Base-by-base conservation (phyloP, 768 basidiomycete species). In the Phaeotremella skinneri region DNA sequence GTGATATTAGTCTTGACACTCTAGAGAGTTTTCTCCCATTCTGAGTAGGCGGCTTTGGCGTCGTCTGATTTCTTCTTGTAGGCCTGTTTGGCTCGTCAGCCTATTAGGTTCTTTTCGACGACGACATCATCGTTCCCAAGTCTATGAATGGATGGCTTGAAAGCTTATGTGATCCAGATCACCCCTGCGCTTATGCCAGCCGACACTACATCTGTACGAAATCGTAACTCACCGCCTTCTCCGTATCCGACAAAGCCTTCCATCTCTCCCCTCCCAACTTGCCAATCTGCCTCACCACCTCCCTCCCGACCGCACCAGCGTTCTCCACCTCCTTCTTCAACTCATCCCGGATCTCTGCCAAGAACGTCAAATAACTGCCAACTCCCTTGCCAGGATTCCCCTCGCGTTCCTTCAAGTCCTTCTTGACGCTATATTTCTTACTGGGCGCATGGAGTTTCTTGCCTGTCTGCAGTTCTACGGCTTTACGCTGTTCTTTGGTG, bases 351-450 rank as follows among this genome's bases (percentile, higher is more conserved):
- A 64, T 32, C 42, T 67, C 67, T 49, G 58, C 61, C 25, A 63
- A 42, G 51, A 60, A 72, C 13, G 54, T 63, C 27, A 72, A 63
- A 52, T 61, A 72, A 13, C 66, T 42, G 4, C 62, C 62, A 13
- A 72, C 23, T 3, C 64, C 64, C 58, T 53, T 60, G 14, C 62
- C 63, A 0, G 70, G 67, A 42, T 65, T 63, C 7, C 70, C 70
- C 2, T 50, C 31, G 26, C 58, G 32, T 7, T 58, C 58, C 25
- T 16, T 37, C 30, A 62, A 17, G 2, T 37, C 55, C 37, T 57
- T 42, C 37, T 55, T 56, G 45, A 55, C 58, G 4, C 42, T 56
- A 49, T 50, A 58, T 49, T 62, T 69, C 5, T 67, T 67, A 14
- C 67, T 66, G 4, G 70, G 70, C 4, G 49, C 30, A 16, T 61